These are phyloP conservation scores for Xylaria sp. DNA, from an alignment of 2,329 filamentous ascomycete genomes.

Conservation along the genomic window DNA sequence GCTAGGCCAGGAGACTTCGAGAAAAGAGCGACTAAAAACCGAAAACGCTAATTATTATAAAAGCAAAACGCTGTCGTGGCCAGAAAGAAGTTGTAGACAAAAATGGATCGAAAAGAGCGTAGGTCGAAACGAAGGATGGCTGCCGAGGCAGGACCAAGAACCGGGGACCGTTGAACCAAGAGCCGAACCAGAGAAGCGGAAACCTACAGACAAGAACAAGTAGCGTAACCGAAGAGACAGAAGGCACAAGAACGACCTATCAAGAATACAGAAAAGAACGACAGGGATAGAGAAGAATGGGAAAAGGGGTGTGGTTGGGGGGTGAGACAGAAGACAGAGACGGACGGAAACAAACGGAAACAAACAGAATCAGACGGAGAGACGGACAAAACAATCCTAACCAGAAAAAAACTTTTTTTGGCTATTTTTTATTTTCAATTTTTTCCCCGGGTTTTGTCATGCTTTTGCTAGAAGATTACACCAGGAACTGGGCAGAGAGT, in stretches of 20 bases:
- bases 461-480: background rate
- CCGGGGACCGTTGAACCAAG: background rate
- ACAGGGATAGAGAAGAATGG: background rate
- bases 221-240: constrained; percentile 3
- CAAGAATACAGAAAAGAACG: too few species aligned
- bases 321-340: background rate
- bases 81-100: background rate
- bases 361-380: too few species aligned
- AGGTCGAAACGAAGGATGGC: constrained; percentile 1
- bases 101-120: too few species aligned
- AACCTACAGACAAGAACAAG: background rate
- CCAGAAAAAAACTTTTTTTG: background rate
- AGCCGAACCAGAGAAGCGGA: constrained; percentile 2
- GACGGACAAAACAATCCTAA: too few species aligned
- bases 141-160: background rate
- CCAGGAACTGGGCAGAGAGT: too few species aligned
- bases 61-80: background rate
- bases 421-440: background rate
- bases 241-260: background rate
- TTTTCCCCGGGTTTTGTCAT: background rate
- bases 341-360: background rate
- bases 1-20: background rate
- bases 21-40: background rate
- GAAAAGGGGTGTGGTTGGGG: too few species aligned
- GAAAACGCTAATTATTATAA: background rate